Conservation (phyloP, 345 rosid genomes). For the Viola odorata region DNA sequence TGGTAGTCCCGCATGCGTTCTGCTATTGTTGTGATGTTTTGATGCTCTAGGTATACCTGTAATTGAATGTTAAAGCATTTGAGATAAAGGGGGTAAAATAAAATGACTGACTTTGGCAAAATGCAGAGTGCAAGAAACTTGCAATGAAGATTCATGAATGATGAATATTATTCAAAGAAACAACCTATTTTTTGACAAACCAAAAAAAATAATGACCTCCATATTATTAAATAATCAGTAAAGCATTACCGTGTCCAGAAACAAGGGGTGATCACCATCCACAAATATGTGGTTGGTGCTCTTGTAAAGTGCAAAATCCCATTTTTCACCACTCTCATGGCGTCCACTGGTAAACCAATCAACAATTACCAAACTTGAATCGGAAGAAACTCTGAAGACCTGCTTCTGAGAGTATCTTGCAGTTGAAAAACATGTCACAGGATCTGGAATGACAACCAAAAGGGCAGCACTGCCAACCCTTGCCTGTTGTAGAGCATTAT, state of each 20-base stretch:
- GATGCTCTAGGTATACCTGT: conserved; percentile 69
- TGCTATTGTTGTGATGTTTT: conserved; percentile 34
- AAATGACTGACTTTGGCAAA: not conserved
- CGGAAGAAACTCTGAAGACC: conserved; percentile 53
- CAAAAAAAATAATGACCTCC: too few species aligned
- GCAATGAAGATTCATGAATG: too few species aligned
- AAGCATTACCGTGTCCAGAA: conserved; percentile 67
- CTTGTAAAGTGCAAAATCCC: conserved; percentile 79
- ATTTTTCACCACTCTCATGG: conserved; percentile 81
- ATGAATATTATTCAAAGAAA: too few species aligned
- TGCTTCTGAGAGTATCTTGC: conserved; percentile 88
- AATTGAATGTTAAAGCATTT: conserved; percentile 1
- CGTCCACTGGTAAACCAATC: conserved; percentile 98
- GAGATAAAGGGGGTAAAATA: not conserved
- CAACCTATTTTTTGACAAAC: too few species aligned
- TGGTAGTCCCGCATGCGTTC: conserved; percentile 75
- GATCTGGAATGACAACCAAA: conserved; percentile 78
- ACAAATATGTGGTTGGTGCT: conserved; percentile 70
- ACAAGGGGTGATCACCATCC: conserved; percentile 52
- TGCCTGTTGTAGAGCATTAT: conserved; percentile 62
- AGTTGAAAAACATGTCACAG: conserved; percentile 86
- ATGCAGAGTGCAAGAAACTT: not conserved
- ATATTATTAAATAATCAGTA: not conserved
- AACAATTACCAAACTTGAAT: conserved; percentile 69
- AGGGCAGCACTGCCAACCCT: conserved; percentile 59